Conservation (phyloP, 768 basidiomycete genomes). For the Collybiopsis luxurians region DNA sequence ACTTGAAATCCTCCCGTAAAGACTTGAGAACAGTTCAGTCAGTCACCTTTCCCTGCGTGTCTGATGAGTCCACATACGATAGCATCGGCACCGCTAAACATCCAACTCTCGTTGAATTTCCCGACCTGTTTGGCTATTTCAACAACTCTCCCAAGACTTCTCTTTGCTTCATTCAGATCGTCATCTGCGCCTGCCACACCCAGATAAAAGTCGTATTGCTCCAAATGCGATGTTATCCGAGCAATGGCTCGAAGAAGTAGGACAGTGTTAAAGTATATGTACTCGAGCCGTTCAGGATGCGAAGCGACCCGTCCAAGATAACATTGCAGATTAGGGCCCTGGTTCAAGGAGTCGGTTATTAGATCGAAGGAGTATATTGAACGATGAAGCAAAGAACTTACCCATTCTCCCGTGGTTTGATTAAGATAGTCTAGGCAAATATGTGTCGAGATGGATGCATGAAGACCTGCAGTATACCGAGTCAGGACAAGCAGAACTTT, state of each 20-base stretch:
- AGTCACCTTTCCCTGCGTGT: neutral
- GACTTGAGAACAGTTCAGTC: too few relatives aligned
- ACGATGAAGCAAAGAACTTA: neutral
- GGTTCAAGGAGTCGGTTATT: neutral
- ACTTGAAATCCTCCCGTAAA: constrained; percentile 66
- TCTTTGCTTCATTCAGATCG: constrained; percentile 32
- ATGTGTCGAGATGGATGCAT: constrained; percentile 76
- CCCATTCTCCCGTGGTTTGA: constrained; percentile 66
- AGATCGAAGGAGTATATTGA: neutral
- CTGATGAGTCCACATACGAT: constrained; percentile 24
- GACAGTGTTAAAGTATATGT: constrained; percentile 79
- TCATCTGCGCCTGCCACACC: constrained; percentile 40
- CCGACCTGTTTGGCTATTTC: constrained; percentile 45
- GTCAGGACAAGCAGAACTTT: too few relatives aligned
- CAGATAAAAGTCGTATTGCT: constrained; percentile 62
- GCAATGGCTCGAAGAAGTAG: constrained; percentile 68
- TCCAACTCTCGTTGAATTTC: constrained; percentile 60
- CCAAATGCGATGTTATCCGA: constrained; percentile 62
- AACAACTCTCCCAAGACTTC: constrained; percentile 41
- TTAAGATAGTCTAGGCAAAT: constrained; percentile 68
- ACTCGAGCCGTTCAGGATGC: constrained; percentile 75
- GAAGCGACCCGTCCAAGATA: too few relatives aligned
- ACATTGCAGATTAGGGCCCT: constrained; percentile 61
- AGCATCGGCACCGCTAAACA: constrained; percentile 62
- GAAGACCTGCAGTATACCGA: too few relatives aligned